Percentiles rank a stretch among this genome's conserved stretches.
Conservation (phyloP, 164 flowering plant genomes). For the Aristolochia fimbriata region DNA sequence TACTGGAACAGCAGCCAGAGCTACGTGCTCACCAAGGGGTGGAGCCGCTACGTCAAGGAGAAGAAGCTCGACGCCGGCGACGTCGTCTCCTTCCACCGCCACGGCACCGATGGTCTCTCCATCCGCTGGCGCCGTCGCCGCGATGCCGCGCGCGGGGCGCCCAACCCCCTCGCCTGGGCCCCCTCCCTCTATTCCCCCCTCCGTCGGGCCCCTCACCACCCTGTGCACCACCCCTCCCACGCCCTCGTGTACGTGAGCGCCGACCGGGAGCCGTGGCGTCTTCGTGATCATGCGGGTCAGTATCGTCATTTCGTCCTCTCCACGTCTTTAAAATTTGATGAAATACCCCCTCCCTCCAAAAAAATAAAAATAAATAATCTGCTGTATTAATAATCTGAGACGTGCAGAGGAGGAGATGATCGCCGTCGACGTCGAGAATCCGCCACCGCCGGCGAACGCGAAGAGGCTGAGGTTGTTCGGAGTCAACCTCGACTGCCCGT, state of each 20-base stretch:
- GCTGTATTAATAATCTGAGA: not conserved
- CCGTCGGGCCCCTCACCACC: slow-evolving; percentile 23
- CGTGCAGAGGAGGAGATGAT: slow-evolving; percentile 7
- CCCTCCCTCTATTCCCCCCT: too few relatives aligned
- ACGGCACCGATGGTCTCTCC: slow-evolving; percentile 28
- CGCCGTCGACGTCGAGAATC: slow-evolving; percentile 7
- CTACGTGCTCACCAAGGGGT: slow-evolving; percentile 87
- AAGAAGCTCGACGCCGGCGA: slow-evolving; percentile 86
- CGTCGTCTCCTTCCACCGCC: slow-evolving; percentile 49
- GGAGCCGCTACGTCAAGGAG: slow-evolving; percentile 92
- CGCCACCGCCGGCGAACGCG: slow-evolving; percentile 20
- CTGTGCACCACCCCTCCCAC: slow-evolving; percentile 9
- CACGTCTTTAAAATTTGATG: too few relatives aligned
- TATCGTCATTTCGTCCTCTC: too few relatives aligned
- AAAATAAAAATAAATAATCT: not conserved
- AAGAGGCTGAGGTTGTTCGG: slow-evolving; percentile 75
- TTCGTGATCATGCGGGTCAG: not conserved
- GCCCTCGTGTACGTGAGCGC: not conserved
- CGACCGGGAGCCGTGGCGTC: not conserved
- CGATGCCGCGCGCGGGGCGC: too few relatives aligned
- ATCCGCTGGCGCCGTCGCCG: slow-evolving; percentile 67
- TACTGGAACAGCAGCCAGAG: slow-evolving; percentile 97
- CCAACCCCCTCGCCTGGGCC: too few relatives aligned
- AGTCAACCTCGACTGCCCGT: slow-evolving; percentile 71
- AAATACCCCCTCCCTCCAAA: too few relatives aligned